These are phyloP conservation scores for Porpolomopsis calyptriformis DNA, from an alignment of 768 basidiomycete genomes.

Conservation along the genomic window DNA sequence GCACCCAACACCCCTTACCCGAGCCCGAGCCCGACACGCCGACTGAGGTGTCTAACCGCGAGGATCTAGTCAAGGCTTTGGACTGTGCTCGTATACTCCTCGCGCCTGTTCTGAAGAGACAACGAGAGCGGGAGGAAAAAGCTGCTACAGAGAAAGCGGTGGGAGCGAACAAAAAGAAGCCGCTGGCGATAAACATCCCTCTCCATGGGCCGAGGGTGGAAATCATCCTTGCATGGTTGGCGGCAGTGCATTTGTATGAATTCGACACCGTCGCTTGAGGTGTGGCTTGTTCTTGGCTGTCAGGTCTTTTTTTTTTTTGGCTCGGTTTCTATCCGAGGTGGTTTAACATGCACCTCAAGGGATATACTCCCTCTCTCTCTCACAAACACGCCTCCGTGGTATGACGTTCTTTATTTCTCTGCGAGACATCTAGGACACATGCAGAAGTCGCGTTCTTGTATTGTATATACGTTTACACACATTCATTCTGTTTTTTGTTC, in stretches of 20 bases:
- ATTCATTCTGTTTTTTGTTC: constrained; percentile 10
- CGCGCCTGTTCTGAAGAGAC: constrained; percentile 56
- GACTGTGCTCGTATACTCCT: constrained; percentile 66
- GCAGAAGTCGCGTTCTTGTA: too few relatives aligned
- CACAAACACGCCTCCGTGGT: too few relatives aligned
- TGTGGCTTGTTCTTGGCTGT: not conserved
- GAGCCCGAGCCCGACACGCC: constrained; percentile 6
- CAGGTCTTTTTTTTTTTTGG: too few relatives aligned
- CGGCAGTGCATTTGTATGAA: constrained; percentile 68
- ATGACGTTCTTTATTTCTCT: not conserved
- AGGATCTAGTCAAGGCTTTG: constrained; percentile 44
- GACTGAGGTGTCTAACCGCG: constrained; percentile 12
- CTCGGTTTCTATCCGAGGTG: too few relatives aligned
- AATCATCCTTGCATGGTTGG: constrained; percentile 77
- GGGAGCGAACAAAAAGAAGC: constrained; percentile 42
- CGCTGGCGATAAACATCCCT: constrained; percentile 65
- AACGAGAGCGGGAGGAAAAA: constrained; percentile 47
- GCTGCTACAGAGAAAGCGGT: constrained; percentile 38
- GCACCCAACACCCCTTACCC: constrained; percentile 7
- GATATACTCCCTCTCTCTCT: too few relatives aligned
- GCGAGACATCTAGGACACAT: not conserved
- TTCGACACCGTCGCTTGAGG: constrained; percentile 33
- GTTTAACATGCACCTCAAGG: too few relatives aligned
- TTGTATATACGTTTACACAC: not conserved
- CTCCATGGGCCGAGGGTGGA: constrained; percentile 82